phyloP scores from a whole-genome alignment of 345 rosid genomes.

The Iberis pinnata region DNA sequence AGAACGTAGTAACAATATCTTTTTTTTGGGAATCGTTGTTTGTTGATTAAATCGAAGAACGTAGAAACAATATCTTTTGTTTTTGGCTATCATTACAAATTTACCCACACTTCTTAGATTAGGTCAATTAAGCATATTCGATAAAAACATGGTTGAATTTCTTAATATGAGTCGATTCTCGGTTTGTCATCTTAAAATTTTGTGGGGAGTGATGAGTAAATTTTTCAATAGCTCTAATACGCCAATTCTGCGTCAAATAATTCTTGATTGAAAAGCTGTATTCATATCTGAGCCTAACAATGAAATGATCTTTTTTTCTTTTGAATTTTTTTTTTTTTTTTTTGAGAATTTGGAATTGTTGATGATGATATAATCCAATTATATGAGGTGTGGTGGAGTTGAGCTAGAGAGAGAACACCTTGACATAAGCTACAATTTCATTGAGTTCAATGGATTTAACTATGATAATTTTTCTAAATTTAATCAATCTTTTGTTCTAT shows the following conservation, averaged over 20 bases:
- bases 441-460: slow-evolving; percentile 29
- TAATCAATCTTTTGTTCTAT: too few species aligned
- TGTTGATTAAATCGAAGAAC: too few species aligned
- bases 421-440: slow-evolving; percentile 39
- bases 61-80: too few species aligned
- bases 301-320: too few species aligned
- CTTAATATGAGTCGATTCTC: slow-evolving; percentile 57
- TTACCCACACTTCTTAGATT: slow-evolving; percentile 79
- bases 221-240: slow-evolving; percentile 50
- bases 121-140: slow-evolving; percentile 44
- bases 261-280: slow-evolving; percentile 85
- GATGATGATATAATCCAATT: slow-evolving; percentile 42
- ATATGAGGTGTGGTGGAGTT: slow-evolving; percentile 49
- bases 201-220: slow-evolving; percentile 42
- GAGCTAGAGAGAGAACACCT: slow-evolving; percentile 55
- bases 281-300: slow-evolving; percentile 42
- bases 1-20: too few species aligned
- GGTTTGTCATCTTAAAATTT: neutral
- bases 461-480: neutral
- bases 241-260: slow-evolving; percentile 99
- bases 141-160: slow-evolving; percentile 56
- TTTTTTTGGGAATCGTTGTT: neutral
- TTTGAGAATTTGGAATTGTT: neutral
- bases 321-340: too few species aligned
- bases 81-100: slow-evolving; percentile 43